Base-by-base conservation (phyloP, 306 rosid species). In the Cicer arietinum region DNA sequence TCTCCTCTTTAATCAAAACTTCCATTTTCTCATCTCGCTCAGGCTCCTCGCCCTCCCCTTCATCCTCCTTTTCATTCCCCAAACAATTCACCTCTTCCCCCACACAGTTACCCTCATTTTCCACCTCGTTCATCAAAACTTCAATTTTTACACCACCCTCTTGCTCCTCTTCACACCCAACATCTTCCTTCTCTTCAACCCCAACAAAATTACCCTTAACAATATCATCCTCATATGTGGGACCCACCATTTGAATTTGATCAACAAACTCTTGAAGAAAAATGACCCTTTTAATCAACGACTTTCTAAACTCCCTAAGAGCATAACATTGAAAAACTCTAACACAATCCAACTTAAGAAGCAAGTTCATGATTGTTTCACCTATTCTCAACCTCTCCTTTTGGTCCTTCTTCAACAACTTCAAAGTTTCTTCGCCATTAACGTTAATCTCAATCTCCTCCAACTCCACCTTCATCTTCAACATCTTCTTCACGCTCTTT, bases 361-460 rank as follows among this genome's bases (percentile, higher is more conserved):
- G 85, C 84, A 91, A 78, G 75, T 74, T 89, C 97, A 89, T 91
- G 64, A 91, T 74, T 11, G 77, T 83, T 83, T 91, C 96, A 5
- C 51, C 78, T 0, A 88, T 69, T 81, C 51, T 89, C 59, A 89
- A 11, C 68, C 87, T 86, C 85, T 89, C 98, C 54, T 71, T 89
- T 0, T 53, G 52, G 11, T 89, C 87, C 20, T n/a, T 85, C 72
- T 22, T 79, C 50, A 89, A 25, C 65, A 62, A 14, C 16, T 83
- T 87, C 41, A 68, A 69, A 0, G 75, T 78, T 12, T 81, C 86
- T 1, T 17, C 18, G 71, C 30, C 43, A 5, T 66, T 43, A 22
- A 86, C 52, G 37, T 6, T 80, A 39, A 17, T 83, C 73, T 79
- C 88, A 6, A 91, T 80, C 74, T 65, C 78, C 10, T 79, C 77